Conservation (phyloP, 805 yeast species). For the Myxozyma lipomycoides region DNA sequence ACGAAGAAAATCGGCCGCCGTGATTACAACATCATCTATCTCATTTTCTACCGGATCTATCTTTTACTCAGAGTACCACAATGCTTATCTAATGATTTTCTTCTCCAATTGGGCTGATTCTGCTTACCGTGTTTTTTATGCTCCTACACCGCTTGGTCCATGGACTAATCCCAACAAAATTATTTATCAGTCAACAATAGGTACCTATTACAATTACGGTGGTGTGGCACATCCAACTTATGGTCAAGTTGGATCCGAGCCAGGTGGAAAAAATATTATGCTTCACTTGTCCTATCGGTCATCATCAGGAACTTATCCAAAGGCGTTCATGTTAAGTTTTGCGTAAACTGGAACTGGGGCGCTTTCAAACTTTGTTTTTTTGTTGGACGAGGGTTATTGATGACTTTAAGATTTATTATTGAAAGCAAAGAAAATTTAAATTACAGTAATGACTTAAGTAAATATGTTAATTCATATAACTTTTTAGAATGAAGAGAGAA, state of each 20-base stretch:
- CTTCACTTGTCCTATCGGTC: slow-evolving; percentile 20
- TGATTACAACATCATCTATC: slow-evolving; percentile 7
- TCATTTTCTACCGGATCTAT: slow-evolving; percentile 22
- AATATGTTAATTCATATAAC: too few relatives aligned
- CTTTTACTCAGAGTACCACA: slow-evolving; percentile 25
- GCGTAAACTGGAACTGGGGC: too few relatives aligned
- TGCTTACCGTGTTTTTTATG: slow-evolving; percentile 11
- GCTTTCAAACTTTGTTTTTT: too few relatives aligned
- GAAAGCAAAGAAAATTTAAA: too few relatives aligned
- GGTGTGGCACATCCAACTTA: slow-evolving; percentile 19
- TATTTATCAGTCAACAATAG: slow-evolving; percentile 1
- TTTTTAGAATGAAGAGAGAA: too few relatives aligned
- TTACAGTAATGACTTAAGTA: too few relatives aligned
- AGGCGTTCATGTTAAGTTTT: slow-evolving; percentile 5
- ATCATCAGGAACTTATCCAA: slow-evolving; percentile 12
- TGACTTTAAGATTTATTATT: too few relatives aligned
- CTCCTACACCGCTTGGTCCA: slow-evolving; percentile 26
- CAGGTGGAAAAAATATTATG: slow-evolving; percentile 15
- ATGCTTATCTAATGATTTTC: slow-evolving; percentile 16
- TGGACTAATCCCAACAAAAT: slow-evolving; percentile 17
- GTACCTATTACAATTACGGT: slow-evolving; percentile 22
- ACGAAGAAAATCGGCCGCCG: slow-evolving; percentile 18
- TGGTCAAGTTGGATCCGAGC: background rate
- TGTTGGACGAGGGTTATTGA: too few relatives aligned
- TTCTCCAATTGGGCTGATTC: slow-evolving; percentile 24